Evolutionary conservation across 495 filamentous ascomycete species (phyloP), one percentile per base, ranked within the genome.

Genomic region (Aspergillus ostianus): DNA sequence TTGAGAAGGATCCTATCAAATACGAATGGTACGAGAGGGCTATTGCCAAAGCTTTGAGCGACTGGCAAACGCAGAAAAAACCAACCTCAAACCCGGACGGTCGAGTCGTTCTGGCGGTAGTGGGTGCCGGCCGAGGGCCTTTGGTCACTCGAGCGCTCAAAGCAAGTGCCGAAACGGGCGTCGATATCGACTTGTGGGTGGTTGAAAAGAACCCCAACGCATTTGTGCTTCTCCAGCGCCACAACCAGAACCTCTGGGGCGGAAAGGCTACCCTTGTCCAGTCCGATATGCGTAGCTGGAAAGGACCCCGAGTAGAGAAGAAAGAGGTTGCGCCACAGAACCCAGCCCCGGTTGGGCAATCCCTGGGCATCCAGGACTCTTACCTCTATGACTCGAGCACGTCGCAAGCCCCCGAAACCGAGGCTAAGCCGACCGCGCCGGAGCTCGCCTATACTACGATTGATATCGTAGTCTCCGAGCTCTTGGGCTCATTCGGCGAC

Each of bases 141-240:
- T 76, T 99, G 4, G 92, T 98, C 21, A 91, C 91, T 0, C 84
- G 93, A 45, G 92, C 90, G 0, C 73, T 98, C 23, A 83, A 83
- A 52, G 94, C 94, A 23, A 92, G 90, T 70, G 78, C 85, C 36
- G 73, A 73, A n/a, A 87, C 91, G 10, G 86, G 87, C 10, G 87
- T 96, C 4, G 73, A 83, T 8, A 88, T 99, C 55, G 87, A 90
- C 48, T 77, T 96, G 19, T 96, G 91, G 87, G 95, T 90, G 0
- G 83, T 99, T 4, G 94, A 99, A 76, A 99, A 99, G 82, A 99
- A 99, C 66, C 93, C 91, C 2, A 97, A 98, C 72, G 94, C 94
- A 4, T 97, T 91, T 67, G 92, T 99, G 47, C 84, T 97, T 56
- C 83, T 99, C 17, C 86, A 96, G 51, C 80, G 88, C 18, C 90